These are phyloP conservation scores for Phialophora macrospora DNA, from an alignment of 2,329 filamentous ascomycete species.

Conservation along the genomic window DNA sequence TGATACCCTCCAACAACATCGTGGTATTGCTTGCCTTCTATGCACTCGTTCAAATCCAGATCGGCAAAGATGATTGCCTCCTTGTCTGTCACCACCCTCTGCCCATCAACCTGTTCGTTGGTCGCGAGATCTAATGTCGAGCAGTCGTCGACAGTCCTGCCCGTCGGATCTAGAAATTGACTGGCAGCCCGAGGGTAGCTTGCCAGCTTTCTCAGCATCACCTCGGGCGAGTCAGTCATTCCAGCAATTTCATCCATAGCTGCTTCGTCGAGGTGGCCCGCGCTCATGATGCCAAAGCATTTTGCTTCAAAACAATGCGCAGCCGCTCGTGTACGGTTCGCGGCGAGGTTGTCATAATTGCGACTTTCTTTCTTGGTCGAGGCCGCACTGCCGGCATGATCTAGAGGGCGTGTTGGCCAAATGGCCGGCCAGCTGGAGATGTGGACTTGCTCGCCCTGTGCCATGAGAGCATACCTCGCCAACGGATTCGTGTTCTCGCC, in stretches of 20 bases:
- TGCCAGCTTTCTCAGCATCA: conserved; percentile 43
- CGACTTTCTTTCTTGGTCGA: conserved; percentile 26
- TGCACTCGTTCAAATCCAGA: conserved; percentile 54
- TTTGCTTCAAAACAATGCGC: conserved; percentile 65
- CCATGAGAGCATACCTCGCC: conserved; percentile 58
- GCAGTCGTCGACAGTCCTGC: conserved; percentile 45
- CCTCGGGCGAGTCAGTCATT: conserved; percentile 41
- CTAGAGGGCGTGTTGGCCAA: conserved; percentile 55
- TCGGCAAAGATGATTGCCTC: conserved; percentile 61
- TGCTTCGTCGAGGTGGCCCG: conserved; percentile 50
- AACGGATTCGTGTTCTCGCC: conserved; percentile 65
- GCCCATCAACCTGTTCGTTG: neutral
- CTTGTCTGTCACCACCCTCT: conserved; percentile 46
- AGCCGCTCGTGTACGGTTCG: conserved; percentile 58
- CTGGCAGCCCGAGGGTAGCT: conserved; percentile 52
- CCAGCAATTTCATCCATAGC: conserved; percentile 46
- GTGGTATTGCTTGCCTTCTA: conserved; percentile 64
- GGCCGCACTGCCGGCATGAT: conserved; percentile 5
- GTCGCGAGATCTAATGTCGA: conserved; percentile 45
- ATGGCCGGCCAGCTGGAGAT: conserved; percentile 61
- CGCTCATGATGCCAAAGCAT: conserved; percentile 59
- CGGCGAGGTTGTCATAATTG: conserved; percentile 61
- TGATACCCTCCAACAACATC: conserved; percentile 63
- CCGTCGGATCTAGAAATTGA: conserved; percentile 60
- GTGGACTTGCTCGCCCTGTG: conserved; percentile 62